These are phyloP conservation scores for Mariannaea sp. DNA, from an alignment of 2,329 filamentous ascomycete species.

Conservation along the genomic window DNA sequence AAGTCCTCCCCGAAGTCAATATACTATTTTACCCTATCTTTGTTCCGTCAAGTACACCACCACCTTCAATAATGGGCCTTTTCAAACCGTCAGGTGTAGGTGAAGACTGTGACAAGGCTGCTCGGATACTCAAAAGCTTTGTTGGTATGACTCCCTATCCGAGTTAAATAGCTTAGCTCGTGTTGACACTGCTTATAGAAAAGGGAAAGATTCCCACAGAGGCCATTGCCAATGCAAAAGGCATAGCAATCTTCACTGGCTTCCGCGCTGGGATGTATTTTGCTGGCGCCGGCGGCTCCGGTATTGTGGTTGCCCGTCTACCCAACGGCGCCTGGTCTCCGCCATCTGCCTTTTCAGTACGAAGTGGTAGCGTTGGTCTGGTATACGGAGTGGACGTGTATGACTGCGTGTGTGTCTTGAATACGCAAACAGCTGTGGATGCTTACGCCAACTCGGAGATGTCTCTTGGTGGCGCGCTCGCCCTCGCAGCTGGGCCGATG, in stretches of 20 bases:
- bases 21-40: not conserved
- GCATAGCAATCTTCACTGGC: conserved; percentile 63
- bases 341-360: conserved; percentile 72
- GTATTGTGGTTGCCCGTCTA: conserved; percentile 57
- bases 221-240: conserved; percentile 59
- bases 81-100: conserved; percentile 15
- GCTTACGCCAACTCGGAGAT: conserved; percentile 69
- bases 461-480: conserved; percentile 70
- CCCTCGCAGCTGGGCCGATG: conserved; percentile 61
- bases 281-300: conserved; percentile 60
- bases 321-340: conserved; percentile 67
- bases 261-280: conserved; percentile 63
- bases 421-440: conserved; percentile 67
- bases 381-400: conserved; percentile 75
- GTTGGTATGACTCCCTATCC: conserved; percentile 6
- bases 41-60: not conserved
- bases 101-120: conserved; percentile 22
- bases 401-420: conserved; percentile 76
- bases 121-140: conserved; percentile 19
- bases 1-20: too few relatives aligned
- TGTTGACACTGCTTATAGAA: too few relatives aligned
- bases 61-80: conserved; percentile 11
- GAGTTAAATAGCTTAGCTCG: too few relatives aligned
- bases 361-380: conserved; percentile 71
- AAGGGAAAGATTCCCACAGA: conserved; percentile 41